Conservation (phyloP, 176 grass and related monocot genomes). For the Musa beccarii region DNA sequence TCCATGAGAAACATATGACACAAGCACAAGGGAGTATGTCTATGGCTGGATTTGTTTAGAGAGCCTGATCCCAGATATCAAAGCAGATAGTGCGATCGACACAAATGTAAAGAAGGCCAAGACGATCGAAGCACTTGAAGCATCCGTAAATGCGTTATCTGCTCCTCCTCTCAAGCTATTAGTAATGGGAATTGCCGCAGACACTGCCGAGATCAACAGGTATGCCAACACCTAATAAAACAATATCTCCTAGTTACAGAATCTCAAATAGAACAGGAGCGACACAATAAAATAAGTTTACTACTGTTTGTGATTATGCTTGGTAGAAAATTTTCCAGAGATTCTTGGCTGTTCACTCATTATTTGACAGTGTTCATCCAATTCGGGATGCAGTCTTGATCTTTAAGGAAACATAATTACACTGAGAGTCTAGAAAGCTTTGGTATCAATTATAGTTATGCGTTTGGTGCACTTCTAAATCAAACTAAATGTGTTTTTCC, state of each 20-base stretch:
- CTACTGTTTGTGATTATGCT: neutral
- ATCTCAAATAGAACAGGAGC: neutral
- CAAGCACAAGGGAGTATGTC: no score
- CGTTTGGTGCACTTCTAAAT: no score
- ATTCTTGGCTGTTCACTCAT: no score
- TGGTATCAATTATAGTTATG: no score
- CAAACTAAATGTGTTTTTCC: no score
- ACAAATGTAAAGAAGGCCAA: conserved; percentile 82
- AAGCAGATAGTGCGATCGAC: conserved; percentile 48
- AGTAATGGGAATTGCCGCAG: conserved; percentile 65
- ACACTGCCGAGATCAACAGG: conserved; percentile 72
- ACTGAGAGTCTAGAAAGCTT: no score
- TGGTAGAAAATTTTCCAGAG: no score
- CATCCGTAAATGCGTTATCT: conserved; percentile 58
- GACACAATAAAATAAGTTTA: neutral
- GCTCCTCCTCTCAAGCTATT: conserved; percentile 61
- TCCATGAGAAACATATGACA: no score
- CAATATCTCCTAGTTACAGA: neutral
- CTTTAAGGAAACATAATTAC: no score
- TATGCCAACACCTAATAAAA: conserved; percentile 54
- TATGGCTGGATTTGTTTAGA: conserved; percentile 55
- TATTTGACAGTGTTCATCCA: no score
- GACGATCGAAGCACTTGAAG: conserved; percentile 48
- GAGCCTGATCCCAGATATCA: conserved; percentile 65
- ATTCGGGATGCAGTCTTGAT: no score